These are phyloP conservation scores for Pythium phragmiticola DNA, from an alignment of 352 stramenopile species.

Conservation along the genomic window DNA sequence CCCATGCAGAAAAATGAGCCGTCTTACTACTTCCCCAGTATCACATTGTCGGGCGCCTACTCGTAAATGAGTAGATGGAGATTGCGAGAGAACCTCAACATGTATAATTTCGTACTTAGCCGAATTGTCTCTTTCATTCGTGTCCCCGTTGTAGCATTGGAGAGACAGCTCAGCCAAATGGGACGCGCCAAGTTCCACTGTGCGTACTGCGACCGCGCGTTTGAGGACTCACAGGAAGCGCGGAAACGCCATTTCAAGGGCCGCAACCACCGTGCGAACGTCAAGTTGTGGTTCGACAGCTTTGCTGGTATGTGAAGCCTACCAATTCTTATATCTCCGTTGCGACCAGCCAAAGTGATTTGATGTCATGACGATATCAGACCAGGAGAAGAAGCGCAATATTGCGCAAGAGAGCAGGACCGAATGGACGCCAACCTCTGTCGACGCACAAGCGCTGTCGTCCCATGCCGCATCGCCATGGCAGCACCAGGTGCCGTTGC, in stretches of 20 bases:
- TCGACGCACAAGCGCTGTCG: background rate
- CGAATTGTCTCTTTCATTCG: background rate
- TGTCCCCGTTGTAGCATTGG: background rate
- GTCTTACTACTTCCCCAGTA: constrained; percentile 87
- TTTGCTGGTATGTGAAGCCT: constrained; percentile 48
- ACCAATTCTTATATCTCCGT: background rate
- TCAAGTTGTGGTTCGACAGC: constrained; percentile 86
- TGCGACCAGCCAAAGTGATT: too few species aligned
- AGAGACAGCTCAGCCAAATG: constrained; percentile 30
- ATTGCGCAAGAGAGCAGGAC: background rate
- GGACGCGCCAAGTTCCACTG: constrained; percentile 57
- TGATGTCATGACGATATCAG: background rate
- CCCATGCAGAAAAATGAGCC: constrained; percentile 37
- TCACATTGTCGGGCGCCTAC: constrained; percentile 76
- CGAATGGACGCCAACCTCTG: constrained; percentile 1
- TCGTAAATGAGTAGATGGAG: constrained; percentile 33
- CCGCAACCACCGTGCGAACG: constrained; percentile 76
- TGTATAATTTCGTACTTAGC: constrained; percentile 26
- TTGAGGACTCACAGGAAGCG: constrained; percentile 75
- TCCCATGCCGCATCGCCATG: background rate
- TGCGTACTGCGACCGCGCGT: constrained; percentile 82
- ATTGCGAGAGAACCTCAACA: background rate
- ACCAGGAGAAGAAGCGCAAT: constrained; percentile 13
- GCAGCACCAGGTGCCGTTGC: constrained; percentile 34
- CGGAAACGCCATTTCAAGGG: constrained; percentile 62